Conservation (phyloP, 1,139 yeast species). For the Nadsonia starkeyi-henricii region DNA sequence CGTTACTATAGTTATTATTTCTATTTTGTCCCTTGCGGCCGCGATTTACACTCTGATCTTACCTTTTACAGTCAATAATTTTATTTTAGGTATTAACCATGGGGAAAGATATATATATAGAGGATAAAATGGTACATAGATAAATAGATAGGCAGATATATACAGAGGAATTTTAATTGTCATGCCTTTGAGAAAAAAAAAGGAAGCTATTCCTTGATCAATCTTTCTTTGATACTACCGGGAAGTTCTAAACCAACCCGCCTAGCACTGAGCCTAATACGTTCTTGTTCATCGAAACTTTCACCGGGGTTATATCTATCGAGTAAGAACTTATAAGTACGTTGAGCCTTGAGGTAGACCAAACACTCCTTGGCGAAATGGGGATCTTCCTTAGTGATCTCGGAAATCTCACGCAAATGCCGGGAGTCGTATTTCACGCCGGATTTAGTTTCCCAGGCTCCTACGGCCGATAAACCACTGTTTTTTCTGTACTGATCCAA, state of each 20-base stretch:
- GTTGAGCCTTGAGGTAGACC: slow-evolving; percentile 52
- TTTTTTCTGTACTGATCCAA: slow-evolving; percentile 15
- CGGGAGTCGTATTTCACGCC: slow-evolving; percentile 12
- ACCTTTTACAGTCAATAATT: no score
- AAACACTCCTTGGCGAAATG: slow-evolving; percentile 32
- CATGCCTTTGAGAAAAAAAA: no score
- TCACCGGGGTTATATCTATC: slow-evolving; percentile 83
- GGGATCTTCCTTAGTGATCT: slow-evolving; percentile 6
- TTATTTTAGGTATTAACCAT: no score
- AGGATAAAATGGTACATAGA: no score
- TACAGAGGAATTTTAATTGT: no score
- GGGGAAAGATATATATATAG: no score
- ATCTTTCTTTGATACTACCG: slow-evolving; percentile 12
- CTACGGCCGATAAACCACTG: slow-evolving; percentile 6
- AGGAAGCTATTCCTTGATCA: not conserved
- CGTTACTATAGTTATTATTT: no score
- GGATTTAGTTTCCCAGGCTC: slow-evolving; percentile 3
- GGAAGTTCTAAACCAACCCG: slow-evolving; percentile 71
- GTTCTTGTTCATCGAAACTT: slow-evolving; percentile 62
- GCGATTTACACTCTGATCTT: no score
- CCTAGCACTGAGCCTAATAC: slow-evolving; percentile 64
- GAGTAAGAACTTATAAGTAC: slow-evolving; percentile 62
- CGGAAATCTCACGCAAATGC: slow-evolving; percentile 12
- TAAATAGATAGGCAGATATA: no score
- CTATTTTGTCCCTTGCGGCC: no score